Evolutionary conservation across 371 early-diverging fungal species (phyloP).

Genomic region (Syncephalastrum racemosum): DNA sequence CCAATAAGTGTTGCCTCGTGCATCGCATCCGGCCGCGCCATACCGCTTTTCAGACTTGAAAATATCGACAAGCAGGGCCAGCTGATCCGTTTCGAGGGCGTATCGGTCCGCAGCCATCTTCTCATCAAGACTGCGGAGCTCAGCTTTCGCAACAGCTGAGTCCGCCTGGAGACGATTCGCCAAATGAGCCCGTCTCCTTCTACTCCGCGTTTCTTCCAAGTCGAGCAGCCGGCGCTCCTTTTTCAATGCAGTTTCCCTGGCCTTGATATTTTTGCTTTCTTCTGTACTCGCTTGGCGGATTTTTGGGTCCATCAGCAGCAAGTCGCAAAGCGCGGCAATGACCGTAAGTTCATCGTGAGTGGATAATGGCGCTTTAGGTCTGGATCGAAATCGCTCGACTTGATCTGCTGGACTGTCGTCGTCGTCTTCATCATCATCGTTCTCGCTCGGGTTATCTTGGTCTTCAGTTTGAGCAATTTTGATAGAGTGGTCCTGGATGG

Average conservation of each 20-base stretch:
- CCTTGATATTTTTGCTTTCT: constrained; percentile 12
- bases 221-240: constrained; percentile 14
- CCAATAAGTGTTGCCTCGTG: constrained; percentile 42
- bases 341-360: constrained; percentile 18
- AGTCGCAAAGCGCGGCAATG: constrained; percentile 22
- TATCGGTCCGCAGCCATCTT: constrained; percentile 6
- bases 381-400: not conserved
- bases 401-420: not conserved
- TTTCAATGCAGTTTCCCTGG: constrained; percentile 15
- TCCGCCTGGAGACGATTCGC: constrained; percentile 3
- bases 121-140: no score
- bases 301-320: constrained; percentile 20
- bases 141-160: not conserved
- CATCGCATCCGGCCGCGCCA: constrained; percentile 19
- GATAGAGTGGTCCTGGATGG: not conserved
- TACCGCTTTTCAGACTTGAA: constrained; percentile 21
- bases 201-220: constrained; percentile 19
- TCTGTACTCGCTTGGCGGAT: constrained; percentile 16
- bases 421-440: constrained; percentile 8
- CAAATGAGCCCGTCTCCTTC: constrained; percentile 11
- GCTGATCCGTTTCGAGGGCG: constrained; percentile 16
- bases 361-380: not conserved
- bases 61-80: constrained; percentile 11
- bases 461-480: constrained; percentile 7
- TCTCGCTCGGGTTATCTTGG: constrained; percentile 11